phyloP scores from a whole-genome alignment of 1,284 basidiomycete species.

The Cryptococcus sp. region DNA sequence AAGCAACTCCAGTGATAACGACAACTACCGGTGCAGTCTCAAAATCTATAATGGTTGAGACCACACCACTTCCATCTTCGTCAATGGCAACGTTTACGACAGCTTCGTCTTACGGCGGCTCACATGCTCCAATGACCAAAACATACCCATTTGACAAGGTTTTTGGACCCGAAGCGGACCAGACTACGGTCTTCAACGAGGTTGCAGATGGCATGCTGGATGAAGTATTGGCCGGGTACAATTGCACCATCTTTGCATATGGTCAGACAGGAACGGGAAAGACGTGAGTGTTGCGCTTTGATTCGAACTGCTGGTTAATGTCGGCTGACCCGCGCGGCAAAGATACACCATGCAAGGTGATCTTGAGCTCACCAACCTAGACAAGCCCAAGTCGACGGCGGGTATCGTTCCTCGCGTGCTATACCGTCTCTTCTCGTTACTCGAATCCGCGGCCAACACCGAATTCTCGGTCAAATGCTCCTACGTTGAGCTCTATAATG shows the following conservation, averaged over 20 bases:
- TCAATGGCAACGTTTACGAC: conserved; percentile 31
- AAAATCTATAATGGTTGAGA: conserved; percentile 76
- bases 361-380: conserved; percentile 69
- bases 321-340: conserved; percentile 5
- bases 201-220: conserved; percentile 91
- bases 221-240: conserved; percentile 92
- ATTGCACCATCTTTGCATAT: conserved; percentile 98
- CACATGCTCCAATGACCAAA: conserved; percentile 57
- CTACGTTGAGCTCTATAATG: conserved; percentile 98
- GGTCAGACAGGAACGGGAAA: conserved; percentile 99
- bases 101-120: conserved; percentile 60
- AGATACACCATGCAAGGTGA: conserved; percentile 97
- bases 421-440: conserved; percentile 85
- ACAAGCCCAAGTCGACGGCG: conserved; percentile 83
- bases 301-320: not conserved
- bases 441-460: conserved; percentile 67
- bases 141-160: conserved; percentile 91
- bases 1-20: conserved; percentile 80
- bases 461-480: conserved; percentile 95
- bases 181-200: conserved; percentile 89
- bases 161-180: conserved; percentile 96
- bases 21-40: conserved; percentile 70
- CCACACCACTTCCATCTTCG: conserved; percentile 48
- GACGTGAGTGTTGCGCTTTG: conserved; percentile 68
- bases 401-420: conserved; percentile 98